Conservation (phyloP, 805 yeast genomes). For the Tetrapisispora fleetii region DNA sequence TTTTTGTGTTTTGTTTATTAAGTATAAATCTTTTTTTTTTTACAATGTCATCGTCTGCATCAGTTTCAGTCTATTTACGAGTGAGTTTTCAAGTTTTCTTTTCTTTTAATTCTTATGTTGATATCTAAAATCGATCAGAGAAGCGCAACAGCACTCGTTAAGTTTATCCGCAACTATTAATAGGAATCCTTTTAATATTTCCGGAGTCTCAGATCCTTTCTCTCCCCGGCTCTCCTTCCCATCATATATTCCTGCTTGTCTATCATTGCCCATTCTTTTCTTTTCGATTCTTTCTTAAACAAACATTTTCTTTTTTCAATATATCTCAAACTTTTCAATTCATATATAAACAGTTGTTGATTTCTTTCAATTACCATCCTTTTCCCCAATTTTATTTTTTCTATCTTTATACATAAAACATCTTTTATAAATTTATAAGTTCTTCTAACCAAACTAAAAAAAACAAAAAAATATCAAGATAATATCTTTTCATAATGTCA, state of each 20-base stretch:
- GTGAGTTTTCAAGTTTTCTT: too few relatives aligned
- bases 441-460: not conserved
- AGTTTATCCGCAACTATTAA: not conserved
- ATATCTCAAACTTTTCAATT: not conserved
- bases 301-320: not conserved
- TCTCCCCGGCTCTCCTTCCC: not conserved
- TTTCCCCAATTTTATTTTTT: not conserved
- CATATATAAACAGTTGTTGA: not conserved
- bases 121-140: not conserved
- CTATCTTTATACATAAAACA: too few relatives aligned
- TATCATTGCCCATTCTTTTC: not conserved
- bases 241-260: too few relatives aligned
- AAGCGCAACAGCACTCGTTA: not conserved
- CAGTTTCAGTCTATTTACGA: too few relatives aligned
- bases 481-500: not conserved
- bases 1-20: too few relatives aligned
- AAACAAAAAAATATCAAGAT: not conserved
- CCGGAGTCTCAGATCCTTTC: not conserved
- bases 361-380: not conserved
- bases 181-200: not conserved
- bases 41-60: too few relatives aligned
- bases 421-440: too few relatives aligned
- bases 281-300: not conserved
- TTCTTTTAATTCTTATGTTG: too few relatives aligned
- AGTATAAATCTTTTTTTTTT: too few relatives aligned